Base-by-base conservation (phyloP, 441 rosid genomes). In the Croton laevigatus region DNA sequence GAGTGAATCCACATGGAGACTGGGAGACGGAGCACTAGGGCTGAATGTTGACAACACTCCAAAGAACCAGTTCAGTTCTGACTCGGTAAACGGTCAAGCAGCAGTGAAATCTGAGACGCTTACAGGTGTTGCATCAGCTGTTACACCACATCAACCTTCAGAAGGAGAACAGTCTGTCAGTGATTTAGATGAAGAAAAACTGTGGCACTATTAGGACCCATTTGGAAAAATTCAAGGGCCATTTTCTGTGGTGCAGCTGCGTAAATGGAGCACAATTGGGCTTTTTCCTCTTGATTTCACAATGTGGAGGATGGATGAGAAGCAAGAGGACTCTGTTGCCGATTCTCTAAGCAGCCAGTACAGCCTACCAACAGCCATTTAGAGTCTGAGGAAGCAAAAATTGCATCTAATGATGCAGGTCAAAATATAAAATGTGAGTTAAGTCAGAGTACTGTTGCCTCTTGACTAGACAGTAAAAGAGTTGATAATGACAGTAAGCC, bases 141-240 rank as follows among this genome's bases (percentile, higher is more conserved):
- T 74, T 79, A 54, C 76, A 45, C 45, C 83, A n/a, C 75, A 81
- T 59, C 83, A 73, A 70, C 69, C 87, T 70, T 55, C 80, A 19
- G 84, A 78, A 53, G 70, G 65, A 67, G 86, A 83, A 75, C 83
- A 73, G 62, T 73, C 83, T 53, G 75, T 73, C 70, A 66, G 67
- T 70, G 81, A 85, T 71, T 68, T 65, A 13, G 96, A 88, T 82
- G 78, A 71, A 0, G 83, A 81, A 62, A 91, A 82, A 65, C 68
- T 87, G 68, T 96, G 99, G 99, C 89, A 76, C 78, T 94, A 96
- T 78, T 86, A 83, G 81, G 99, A 96, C 73, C 98, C 98, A 61
- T 74, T 64, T 63, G 96, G 94, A 78, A 92, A 82, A 79, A 74
- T 79, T 75, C 99, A 94, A 74, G 99, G 99, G 64, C 98, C 99